Base-by-base conservation (phyloP, 2,329 filamentous ascomycete species). In the Colletotrichum kahawae region DNA sequence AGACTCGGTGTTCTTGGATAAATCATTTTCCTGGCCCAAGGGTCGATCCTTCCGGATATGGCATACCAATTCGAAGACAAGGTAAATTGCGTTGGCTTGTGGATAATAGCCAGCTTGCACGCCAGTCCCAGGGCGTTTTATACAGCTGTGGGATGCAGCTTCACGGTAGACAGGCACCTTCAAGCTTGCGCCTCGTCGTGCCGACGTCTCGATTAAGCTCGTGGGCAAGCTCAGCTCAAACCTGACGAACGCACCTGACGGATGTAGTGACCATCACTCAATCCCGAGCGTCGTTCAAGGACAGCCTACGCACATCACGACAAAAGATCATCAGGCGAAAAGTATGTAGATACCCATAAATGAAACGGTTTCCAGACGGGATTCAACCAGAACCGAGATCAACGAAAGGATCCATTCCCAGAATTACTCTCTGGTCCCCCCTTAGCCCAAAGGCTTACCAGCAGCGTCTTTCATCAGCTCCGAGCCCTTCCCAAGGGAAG, bases 401-500 rank as follows among this genome's bases (percentile, higher is more conserved):
- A 77, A 77, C 76, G 76, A 77, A 67, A 77, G 76, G 76, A 77
- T 77, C 76, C 75, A 64, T 72, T 74, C 76, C 71, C 67, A 71
- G 71, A 70, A 71, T 77, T 77, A 77, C 62, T 77, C 76, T 77
- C 67, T 69, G 72, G 54, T 75, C 75, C 57, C 69, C 63, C 68
- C 76, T 18, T 27, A 77, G 62, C 72, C 76, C 76, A 75, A 77
- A 60, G 75, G 73, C 63, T 75, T 68, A 51, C 76, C 76, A 63
- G 59, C 76, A 77, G 75, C 71, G 71, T 70, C 63, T 73, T 73
- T 75, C 73, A 75, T 75, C 67, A 70, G 63, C 63, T 67, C 33
- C 18, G 24, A 33, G 2, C 13, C 1, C 27, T 4, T 18, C 59
- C 21, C n/a, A 29, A 64, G 38, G 31, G 36, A 63, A 18, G 18